Percentiles rank a stretch among this genome's conserved stretches.
Evolutionary conservation across 768 basidiomycete genomes (phyloP).

Genomic region (Hygrophoropsis aurantiaca): DNA sequence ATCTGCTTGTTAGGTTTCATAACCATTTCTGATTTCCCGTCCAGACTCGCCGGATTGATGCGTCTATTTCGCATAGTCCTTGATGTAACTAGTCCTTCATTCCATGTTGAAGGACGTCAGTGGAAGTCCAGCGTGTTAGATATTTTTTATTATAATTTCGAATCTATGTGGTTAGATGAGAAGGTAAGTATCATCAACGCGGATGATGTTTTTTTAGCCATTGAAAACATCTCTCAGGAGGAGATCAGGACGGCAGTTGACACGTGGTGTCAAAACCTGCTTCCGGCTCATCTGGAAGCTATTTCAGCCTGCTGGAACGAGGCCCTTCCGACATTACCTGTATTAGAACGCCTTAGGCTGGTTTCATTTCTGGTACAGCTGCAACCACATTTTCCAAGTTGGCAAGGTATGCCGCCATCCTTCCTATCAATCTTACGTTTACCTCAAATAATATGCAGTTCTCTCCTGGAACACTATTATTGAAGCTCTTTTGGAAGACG

Average conservation of each 20-base stretch:
- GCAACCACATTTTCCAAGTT: slow-evolving; percentile 63
- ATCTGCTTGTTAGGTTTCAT: not conserved
- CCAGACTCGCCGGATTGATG: slow-evolving; percentile 51
- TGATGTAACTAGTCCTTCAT: slow-evolving; percentile 63
- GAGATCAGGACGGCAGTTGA: slow-evolving; percentile 62
- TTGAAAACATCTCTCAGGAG: slow-evolving; percentile 44
- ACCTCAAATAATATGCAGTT: slow-evolving; percentile 36
- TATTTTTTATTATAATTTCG: slow-evolving; percentile 62
- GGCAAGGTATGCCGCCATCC: slow-evolving; percentile 51
- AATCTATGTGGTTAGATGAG: slow-evolving; percentile 61
- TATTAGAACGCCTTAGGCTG: slow-evolving; percentile 56
- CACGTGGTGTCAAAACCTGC: slow-evolving; percentile 57
- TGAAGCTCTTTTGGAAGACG: slow-evolving; percentile 57
- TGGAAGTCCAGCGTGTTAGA: slow-evolving; percentile 64
- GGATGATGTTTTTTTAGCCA: too few species aligned
- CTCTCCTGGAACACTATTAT: slow-evolving; percentile 64
- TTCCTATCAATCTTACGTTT: not conserved
- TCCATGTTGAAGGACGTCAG: slow-evolving; percentile 61
- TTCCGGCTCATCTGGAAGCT: slow-evolving; percentile 63
- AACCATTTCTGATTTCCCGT: not conserved
- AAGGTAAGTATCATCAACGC: slow-evolving; percentile 42
- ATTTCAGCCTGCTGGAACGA: slow-evolving; percentile 72
- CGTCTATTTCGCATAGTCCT: slow-evolving; percentile 65
- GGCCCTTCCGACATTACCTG: slow-evolving; percentile 51
- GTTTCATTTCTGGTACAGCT: slow-evolving; percentile 66